A percentile compares a stretch with the other conserved stretches of the same genome.
phyloP scores from a whole-genome alignment of 495 filamentous ascomycete species.

The Aspergillus panamensis region DNA sequence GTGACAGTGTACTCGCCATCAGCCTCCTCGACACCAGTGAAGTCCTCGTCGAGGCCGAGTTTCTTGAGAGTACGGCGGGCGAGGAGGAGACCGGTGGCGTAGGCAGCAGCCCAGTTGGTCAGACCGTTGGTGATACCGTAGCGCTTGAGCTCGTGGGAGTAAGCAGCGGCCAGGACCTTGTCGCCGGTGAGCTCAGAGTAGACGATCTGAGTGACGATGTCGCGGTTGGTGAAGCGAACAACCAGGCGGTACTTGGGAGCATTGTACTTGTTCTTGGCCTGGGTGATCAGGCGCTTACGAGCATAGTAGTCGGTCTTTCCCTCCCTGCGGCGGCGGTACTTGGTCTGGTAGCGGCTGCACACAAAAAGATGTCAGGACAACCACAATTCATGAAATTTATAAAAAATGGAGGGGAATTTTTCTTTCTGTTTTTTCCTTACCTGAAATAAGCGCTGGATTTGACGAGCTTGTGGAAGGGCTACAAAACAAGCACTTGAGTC shows the following conservation, averaged over 20 bases:
- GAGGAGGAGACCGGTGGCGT: constrained; percentile 92
- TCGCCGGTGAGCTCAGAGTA: constrained; percentile 95
- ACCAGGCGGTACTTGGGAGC: constrained; percentile 99
- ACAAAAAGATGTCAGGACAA: constrained; percentile 23
- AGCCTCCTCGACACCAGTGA: constrained; percentile 89
- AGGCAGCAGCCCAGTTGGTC: constrained; percentile 99
- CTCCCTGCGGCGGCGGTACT: constrained; percentile 94
- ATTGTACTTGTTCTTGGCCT: constrained; percentile 99
- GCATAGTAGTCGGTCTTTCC: constrained; percentile 99
- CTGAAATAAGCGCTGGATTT: constrained; percentile 98
- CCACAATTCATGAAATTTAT: too few relatives aligned
- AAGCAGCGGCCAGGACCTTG: constrained; percentile 90
- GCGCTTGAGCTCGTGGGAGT: constrained; percentile 94
- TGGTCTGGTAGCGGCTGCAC: constrained; percentile 95
- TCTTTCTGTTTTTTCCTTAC: too few relatives aligned
- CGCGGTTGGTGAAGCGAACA: constrained; percentile 99
- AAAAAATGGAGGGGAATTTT: too few relatives aligned
- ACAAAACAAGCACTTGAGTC: constrained; percentile 65
- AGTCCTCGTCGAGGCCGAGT: constrained; percentile 87
- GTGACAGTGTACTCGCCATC: constrained; percentile 92
- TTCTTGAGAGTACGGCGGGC: constrained; percentile 95
- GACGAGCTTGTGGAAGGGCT: constrained; percentile 92
- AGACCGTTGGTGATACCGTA: constrained; percentile 98
- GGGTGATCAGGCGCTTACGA: constrained; percentile 97
- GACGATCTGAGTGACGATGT: constrained; percentile 97